Conservation (phyloP, 1,284 basidiomycete species). For the Bjerkandera adusta region DNA sequence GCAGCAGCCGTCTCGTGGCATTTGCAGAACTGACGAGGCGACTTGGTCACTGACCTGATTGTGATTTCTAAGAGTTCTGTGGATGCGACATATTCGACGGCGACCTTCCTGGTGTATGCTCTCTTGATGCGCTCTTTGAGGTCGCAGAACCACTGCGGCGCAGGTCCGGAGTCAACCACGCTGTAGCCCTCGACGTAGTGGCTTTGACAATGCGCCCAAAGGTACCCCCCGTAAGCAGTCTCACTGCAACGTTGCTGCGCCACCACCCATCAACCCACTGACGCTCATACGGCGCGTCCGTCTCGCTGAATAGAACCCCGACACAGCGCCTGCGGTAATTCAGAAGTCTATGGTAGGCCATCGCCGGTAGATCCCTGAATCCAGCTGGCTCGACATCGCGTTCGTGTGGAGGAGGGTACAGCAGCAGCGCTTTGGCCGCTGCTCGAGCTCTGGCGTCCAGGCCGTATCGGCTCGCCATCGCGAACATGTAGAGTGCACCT, state of each 20-base stretch:
- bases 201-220: too few relatives aligned
- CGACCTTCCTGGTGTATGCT: too few relatives aligned
- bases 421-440: background rate
- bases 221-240: too few relatives aligned
- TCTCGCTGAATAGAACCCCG: constrained; percentile 1
- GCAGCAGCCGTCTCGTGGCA: background rate
- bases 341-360: constrained; percentile 8
- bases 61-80: background rate
- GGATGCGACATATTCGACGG: background rate
- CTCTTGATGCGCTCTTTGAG: too few relatives aligned
- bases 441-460: background rate
- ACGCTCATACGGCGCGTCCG: background rate
- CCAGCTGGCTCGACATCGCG: background rate
- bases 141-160: background rate
- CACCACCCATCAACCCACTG: background rate
- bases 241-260: background rate
- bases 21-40: background rate
- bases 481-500: background rate
- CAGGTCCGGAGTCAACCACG: background rate
- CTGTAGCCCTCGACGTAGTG: background rate
- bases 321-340: constrained; percentile 8
- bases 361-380: background rate
- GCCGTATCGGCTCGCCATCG: constrained; percentile 1
- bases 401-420: background rate
- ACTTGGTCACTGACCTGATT: background rate